These are phyloP conservation scores for Pseudocercospora macadamiae DNA, from an alignment of 2,329 filamentous ascomycete species.

Conservation along the genomic window DNA sequence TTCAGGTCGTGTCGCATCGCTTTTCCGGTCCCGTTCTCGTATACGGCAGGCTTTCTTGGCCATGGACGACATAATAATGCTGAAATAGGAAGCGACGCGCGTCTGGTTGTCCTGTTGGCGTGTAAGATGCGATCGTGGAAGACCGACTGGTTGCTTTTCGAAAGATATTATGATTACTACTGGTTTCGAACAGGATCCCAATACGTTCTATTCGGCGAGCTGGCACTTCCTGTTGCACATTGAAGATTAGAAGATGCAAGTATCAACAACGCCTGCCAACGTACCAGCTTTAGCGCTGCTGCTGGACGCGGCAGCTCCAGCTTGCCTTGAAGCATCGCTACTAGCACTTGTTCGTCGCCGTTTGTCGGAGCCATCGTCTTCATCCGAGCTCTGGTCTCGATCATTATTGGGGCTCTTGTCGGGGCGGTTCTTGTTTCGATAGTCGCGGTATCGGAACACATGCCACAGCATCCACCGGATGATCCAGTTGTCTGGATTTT, in stretches of 20 bases:
- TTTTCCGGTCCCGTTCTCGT: too few relatives aligned
- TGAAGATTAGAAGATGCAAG: not conserved
- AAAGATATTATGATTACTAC: not conserved
- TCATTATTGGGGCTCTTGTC: constrained; percentile 10
- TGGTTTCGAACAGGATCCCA: constrained; percentile 23
- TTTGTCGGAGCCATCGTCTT: constrained; percentile 10
- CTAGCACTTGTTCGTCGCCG: constrained; percentile 1
- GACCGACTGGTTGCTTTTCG: not conserved
- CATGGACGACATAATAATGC: too few relatives aligned
- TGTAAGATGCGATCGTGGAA: not conserved
- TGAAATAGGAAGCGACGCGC: too few relatives aligned
- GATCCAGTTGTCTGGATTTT: constrained; percentile 51
- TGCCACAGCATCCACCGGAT: constrained; percentile 55
- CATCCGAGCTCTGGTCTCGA: constrained; percentile 5
- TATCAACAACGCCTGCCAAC: not conserved
- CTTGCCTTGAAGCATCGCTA: constrained; percentile 11
- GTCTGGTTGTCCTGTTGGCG: too few relatives aligned
- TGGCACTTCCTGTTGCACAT: not conserved
- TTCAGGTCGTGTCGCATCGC: too few relatives aligned
- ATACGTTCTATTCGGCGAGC: constrained; percentile 10
- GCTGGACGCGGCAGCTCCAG: not conserved
- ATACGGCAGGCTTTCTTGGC: too few relatives aligned
- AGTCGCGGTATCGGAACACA: constrained; percentile 50
- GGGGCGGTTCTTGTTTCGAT: constrained; percentile 40
- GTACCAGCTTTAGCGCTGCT: constrained; percentile 8